Percentiles rank a stretch among this genome's conserved stretches.
These are phyloP conservation scores for Stachybotrys chlorohalonatus DNA, from an alignment of 2,329 filamentous ascomycete genomes.

Conservation along the genomic window DNA sequence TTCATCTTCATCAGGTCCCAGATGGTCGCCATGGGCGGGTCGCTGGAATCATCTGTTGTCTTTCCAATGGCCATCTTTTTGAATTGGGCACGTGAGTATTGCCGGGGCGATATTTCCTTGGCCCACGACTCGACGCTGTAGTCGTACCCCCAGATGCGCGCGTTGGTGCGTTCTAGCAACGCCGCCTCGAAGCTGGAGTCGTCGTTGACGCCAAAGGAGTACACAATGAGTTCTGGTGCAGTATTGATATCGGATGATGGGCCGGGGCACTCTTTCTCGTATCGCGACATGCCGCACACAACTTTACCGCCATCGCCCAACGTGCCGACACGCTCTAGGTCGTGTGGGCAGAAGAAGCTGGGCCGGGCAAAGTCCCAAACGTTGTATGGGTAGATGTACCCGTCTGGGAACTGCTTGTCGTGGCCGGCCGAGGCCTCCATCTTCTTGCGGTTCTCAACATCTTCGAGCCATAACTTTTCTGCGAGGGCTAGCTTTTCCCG, in stretches of 20 bases:
- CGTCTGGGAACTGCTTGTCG: constrained; percentile 1
- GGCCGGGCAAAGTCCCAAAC: constrained; percentile 31
- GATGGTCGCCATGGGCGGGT: constrained; percentile 23
- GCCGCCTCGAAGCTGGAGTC: constrained; percentile 29
- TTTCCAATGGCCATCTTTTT: constrained; percentile 19
- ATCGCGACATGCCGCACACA: constrained; percentile 30
- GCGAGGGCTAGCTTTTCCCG: not conserved
- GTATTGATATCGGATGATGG: constrained; percentile 6
- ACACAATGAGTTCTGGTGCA: constrained; percentile 20
- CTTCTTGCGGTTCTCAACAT: not conserved
- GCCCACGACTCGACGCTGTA: constrained; percentile 24
- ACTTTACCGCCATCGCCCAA: constrained; percentile 33
- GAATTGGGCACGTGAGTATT: constrained; percentile 19
- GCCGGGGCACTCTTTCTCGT: constrained; percentile 10
- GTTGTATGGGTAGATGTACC: constrained; percentile 16
- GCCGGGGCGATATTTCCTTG: constrained; percentile 12
- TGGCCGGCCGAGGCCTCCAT: not conserved
- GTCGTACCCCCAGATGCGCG: constrained; percentile 29
- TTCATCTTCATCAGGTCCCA: constrained; percentile 26
- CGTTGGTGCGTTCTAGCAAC: constrained; percentile 26
- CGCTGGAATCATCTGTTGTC: constrained; percentile 13
- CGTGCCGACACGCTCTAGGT: constrained; percentile 27
- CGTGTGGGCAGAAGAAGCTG: constrained; percentile 28
- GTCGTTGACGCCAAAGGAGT: constrained; percentile 26
- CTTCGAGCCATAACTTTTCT: not conserved